Conservation (phyloP, 164 flowering plant genomes). For the Paratinospora sagittata region DNA sequence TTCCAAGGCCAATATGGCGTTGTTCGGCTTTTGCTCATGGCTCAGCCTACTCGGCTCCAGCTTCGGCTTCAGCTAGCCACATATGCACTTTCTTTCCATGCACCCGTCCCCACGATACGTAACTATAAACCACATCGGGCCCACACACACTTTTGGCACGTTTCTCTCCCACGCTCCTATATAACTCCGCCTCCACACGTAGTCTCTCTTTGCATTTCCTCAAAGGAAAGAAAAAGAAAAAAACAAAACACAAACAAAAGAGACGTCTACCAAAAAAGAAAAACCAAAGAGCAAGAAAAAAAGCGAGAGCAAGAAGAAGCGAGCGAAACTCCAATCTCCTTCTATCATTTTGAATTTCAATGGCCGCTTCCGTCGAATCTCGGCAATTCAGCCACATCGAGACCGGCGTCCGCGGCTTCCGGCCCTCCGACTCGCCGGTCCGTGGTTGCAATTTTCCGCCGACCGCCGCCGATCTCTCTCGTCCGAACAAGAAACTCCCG, state of each 20-base stretch:
- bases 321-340: background rate
- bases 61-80: too few species aligned
- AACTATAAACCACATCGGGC: background rate
- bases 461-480: background rate
- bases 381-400: conserved; percentile 35
- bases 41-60: background rate
- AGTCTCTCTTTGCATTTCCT: background rate
- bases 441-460: conserved; percentile 19
- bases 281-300: background rate
- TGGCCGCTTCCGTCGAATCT: conserved; percentile 78
- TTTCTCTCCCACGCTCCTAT: background rate
- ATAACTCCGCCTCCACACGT: background rate
- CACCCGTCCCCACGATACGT: background rate
- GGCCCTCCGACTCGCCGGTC: conserved; percentile 32
- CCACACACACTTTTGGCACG: background rate
- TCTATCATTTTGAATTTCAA: conserved; percentile 4
- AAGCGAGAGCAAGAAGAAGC: background rate
- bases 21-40: background rate
- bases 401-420: conserved; percentile 2
- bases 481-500: conserved; percentile 6
- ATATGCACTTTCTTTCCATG: background rate
- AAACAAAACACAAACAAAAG: conserved; percentile 19
- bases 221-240: background rate
- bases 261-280: background rate
- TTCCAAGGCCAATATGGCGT: background rate